Evolutionary conservation across 169 alveolate species (phyloP), one percentile per base, ranked within the genome.

Genomic region (Condylostoma magnum): DNA sequence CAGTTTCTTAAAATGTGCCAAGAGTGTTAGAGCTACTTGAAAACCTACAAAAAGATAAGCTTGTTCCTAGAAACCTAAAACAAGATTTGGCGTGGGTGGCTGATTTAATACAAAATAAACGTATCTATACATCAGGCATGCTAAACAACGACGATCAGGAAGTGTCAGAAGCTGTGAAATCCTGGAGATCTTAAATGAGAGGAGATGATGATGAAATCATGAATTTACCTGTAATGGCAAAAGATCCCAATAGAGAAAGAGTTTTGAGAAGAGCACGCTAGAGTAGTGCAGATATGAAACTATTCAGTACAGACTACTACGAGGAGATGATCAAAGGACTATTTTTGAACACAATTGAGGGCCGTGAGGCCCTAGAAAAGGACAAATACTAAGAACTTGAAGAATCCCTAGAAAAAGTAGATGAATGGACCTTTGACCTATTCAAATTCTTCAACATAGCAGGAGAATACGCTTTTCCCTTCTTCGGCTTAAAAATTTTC

Each of bases 41-140:
- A 48, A 82, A 69, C 38, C 76, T 87, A 1, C 56, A 54, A 5
- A 48, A 38, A 10, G 83, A 87, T 41, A 65, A 57, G 22, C 79
- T 77, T 31, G 33, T 87, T 25, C 81, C 90, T 0, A 80, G 82
- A 56, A 70, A 67, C 22, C 47, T 77, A 15, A 47, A 73, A 38
- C 81, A 76, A 28, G 94, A 87, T 34, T 18, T 87, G 15, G 38
- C 85, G 28, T 87, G 90, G 90, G 84, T 80, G 3, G 52, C 65
- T 33, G 90, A 82, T 1, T 30, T 63, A 1, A 73, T 87, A 10
- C 55, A 81, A 33, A 54, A 77, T 1, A 79, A 80, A 34, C 83
- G 80, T 41, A 77, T 87, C 6, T 87, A 83, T 57, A 60, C 56
- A 34, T 22, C n/a, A 18, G 36, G 56, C 25, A 60, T 15, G n/a